A percentile compares a stretch with the other conserved stretches of the same genome.
Evolutionary conservation across 2,329 filamentous ascomycete species (phyloP).

Genomic region (Fusarium agapanthi): DNA sequence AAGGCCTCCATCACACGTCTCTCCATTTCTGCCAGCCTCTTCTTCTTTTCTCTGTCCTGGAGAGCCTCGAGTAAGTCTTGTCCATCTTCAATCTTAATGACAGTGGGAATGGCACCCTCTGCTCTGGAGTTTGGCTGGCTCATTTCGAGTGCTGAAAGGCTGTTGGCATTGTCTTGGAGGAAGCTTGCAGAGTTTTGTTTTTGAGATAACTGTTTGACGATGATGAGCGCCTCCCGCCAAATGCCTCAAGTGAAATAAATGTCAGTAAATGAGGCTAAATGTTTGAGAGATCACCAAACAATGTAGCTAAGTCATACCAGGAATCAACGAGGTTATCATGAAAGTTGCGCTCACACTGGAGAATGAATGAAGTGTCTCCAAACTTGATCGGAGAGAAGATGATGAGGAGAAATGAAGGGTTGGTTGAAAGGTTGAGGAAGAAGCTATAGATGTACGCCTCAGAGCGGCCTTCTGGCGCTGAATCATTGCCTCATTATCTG

Average conservation of each 20-base stretch:
- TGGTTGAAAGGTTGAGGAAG: background rate
- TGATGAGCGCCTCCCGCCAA: background rate
- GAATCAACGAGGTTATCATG: background rate
- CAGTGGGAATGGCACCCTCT: background rate
- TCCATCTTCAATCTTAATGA: background rate
- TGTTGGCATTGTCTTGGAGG: background rate
- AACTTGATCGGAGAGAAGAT: background rate
- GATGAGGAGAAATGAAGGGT: background rate
- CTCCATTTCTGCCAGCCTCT: background rate
- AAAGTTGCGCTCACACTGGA: background rate
- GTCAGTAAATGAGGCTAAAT: background rate
- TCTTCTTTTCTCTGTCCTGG: background rate
- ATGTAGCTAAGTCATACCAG: background rate
- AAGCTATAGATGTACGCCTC: background rate
- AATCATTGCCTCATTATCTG: background rate
- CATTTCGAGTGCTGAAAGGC: background rate
- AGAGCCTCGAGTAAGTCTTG: background rate
- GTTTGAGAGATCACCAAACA: background rate
- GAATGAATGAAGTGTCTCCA: background rate
- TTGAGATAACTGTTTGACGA: background rate
- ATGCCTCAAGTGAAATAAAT: background rate
- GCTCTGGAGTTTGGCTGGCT: background rate
- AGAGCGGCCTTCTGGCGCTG: background rate
- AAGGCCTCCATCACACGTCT: background rate
- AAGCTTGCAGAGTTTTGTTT: background rate